Percentiles rank a stretch among this genome's conserved stretches.
Evolutionary conservation across 2,329 filamentous ascomycete species (phyloP).

Genomic region (Epichloe bromicola): DNA sequence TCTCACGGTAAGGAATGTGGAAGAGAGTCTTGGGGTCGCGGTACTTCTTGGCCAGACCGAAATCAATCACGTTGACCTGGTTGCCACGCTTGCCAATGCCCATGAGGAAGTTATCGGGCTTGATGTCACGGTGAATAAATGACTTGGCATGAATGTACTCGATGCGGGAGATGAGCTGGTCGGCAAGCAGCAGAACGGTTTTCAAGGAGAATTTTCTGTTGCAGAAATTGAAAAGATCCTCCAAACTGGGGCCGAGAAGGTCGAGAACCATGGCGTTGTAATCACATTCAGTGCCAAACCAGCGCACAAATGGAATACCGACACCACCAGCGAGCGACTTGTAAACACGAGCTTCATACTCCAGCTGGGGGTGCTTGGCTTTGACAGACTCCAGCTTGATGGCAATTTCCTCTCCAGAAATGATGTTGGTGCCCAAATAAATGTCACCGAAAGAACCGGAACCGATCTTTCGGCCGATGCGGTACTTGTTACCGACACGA

Average conservation of each 20-base stretch:
- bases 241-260: slow-evolving; percentile 84
- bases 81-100: slow-evolving; percentile 98
- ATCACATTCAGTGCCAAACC: slow-evolving; percentile 98
- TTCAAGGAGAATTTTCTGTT: slow-evolving; percentile 99
- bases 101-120: slow-evolving; percentile 99
- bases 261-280: slow-evolving; percentile 99
- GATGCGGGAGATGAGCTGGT: slow-evolving; percentile 97
- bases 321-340: slow-evolving; percentile 87
- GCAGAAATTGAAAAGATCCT: slow-evolving; percentile 99
- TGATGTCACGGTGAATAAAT: slow-evolving; percentile 99
- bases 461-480: slow-evolving; percentile 97
- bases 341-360: slow-evolving; percentile 95
- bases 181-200: slow-evolving; percentile 90
- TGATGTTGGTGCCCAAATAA: slow-evolving; percentile 98
- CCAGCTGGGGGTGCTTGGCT: slow-evolving; percentile 96
- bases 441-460: slow-evolving; percentile 97
- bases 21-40: slow-evolving; percentile 99
- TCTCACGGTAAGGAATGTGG: slow-evolving; percentile 99
- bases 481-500: slow-evolving; percentile 98
- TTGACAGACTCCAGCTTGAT: slow-evolving; percentile 99
- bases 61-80: slow-evolving; percentile 99
- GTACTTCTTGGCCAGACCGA: slow-evolving; percentile 99
- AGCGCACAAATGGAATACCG: slow-evolving; percentile 95
- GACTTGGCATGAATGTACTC: slow-evolving; percentile 99
- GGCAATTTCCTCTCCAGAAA: slow-evolving; percentile 97